phyloP scores from a whole-genome alignment of 148 eudicot genomes.

The Amaranthus hypochondriacus region DNA sequence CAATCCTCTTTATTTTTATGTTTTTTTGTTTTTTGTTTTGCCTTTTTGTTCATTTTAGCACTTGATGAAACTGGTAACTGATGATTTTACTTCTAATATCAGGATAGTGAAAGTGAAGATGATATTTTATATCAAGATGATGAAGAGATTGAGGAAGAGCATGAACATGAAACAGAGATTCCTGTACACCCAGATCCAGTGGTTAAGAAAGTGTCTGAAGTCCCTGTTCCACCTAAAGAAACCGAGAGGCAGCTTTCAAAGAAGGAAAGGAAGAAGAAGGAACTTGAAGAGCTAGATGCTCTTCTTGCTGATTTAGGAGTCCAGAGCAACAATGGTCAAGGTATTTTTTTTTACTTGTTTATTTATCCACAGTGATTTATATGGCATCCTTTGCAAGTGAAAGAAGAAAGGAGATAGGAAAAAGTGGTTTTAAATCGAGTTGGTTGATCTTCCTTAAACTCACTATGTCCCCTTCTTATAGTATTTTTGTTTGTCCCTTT shows the following conservation, averaged over 20 bases:
- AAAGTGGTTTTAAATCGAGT: background rate
- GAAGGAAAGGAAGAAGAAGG: constrained; percentile 92
- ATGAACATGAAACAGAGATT: constrained; percentile 66
- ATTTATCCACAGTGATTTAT: background rate
- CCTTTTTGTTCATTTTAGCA: background rate
- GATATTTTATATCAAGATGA: constrained; percentile 78
- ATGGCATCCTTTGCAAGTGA: background rate
- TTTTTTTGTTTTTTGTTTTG: background rate
- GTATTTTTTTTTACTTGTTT: constrained; percentile 18
- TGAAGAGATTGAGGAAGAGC: constrained; percentile 82
- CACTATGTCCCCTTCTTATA: no score
- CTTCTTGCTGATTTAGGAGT: constrained; percentile 77
- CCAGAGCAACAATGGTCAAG: constrained; percentile 44
- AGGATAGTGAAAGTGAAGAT: constrained; percentile 98
- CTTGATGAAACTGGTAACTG: background rate
- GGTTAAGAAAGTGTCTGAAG: constrained; percentile 50
- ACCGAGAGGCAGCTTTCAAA: constrained; percentile 88
- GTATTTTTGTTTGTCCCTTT: no score
- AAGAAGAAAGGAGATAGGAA: background rate
- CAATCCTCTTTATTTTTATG: background rate
- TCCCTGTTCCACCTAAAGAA: constrained; percentile 62
- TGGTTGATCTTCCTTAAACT: background rate
- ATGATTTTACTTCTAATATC: constrained; percentile 15
- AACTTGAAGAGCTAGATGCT: constrained; percentile 93
- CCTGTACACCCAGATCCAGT: constrained; percentile 48